Base-by-base conservation (phyloP, 139 green algal species). In the Chlamydomonas incerta region DNA sequence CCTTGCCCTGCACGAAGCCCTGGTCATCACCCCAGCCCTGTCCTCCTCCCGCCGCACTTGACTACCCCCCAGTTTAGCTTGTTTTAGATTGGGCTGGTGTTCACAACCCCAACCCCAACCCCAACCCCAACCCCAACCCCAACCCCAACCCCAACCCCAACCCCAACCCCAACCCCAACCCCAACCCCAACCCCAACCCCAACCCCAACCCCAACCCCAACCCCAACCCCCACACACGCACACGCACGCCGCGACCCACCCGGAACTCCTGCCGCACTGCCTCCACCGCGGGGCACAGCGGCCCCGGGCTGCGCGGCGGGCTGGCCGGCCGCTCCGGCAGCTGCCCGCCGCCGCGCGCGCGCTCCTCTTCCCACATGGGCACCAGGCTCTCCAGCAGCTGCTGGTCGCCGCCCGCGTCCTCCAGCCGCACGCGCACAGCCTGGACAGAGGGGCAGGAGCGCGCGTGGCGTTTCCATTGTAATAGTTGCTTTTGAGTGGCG, bases 351-450 rank as follows among this genome's bases (percentile, higher is more conserved):
- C 89, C 83, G 18, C 96, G 88, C 68, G 63, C 80, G 67, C 82
- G 80, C 89, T 98, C 95, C 80, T 97, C 95, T 31, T 95, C 91
- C 97, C 97, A 99, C 92, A 99, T 98, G 31, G 95, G 94, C 10
- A 93, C 77, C 87, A 99, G 91, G 31, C 89, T 95, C 46, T 95
- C 90, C 35, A 99, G 92, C 80, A 99, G 91, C 35, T 92, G 90
- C 60, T 92, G 50, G 14, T 94, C 90, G 3, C 81, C 75, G 3
- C 34, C 73, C 18, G 95, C 96, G 9, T 91, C 60, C 34, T 94
- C 87, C 33, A 98, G 90, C 2, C 90, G 88, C 34, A 91, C 77
- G 29, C 91, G 88, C 55, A 95, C 82, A 26, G 94, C 90, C 87
- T 95, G 89, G 0, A 29, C 13, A 33, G 74, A 15, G 28, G 11